A percentile compares a stretch with the other conserved stretches of the same genome.
These are phyloP conservation scores for Cystofilobasidium capitatum DNA, from an alignment of 768 basidiomycete species.

Conservation along the genomic window DNA sequence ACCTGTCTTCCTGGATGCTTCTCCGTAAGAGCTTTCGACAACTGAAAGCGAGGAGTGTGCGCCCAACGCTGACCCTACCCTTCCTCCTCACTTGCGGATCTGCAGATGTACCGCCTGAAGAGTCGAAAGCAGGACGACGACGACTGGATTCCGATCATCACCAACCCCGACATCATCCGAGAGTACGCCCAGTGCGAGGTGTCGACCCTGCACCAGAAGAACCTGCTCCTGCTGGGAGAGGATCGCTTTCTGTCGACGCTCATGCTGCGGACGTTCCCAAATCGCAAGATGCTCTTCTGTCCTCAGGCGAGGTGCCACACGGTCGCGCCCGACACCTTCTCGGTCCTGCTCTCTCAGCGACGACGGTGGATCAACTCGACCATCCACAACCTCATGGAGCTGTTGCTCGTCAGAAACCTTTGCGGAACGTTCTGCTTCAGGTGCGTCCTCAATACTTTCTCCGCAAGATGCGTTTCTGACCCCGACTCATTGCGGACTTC, in stretches of 20 bases:
- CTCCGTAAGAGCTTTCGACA: too few relatives aligned
- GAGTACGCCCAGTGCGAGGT: conserved; percentile 94
- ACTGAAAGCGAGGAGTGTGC: too few relatives aligned
- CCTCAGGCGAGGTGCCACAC: conserved; percentile 93
- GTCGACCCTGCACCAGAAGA: conserved; percentile 93
- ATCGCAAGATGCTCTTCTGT: conserved; percentile 98
- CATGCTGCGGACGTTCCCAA: conserved; percentile 91
- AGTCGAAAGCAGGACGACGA: conserved; percentile 77
- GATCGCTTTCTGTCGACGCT: conserved; percentile 98
- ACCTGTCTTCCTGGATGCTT: conserved; percentile 99
- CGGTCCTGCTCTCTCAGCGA: conserved; percentile 85
- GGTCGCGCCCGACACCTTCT: conserved; percentile 90
- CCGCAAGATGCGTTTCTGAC: too few relatives aligned
- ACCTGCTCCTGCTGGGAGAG: conserved; percentile 87
- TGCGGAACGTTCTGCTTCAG: conserved; percentile 99
- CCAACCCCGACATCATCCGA: conserved; percentile 92
- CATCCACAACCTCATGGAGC: conserved; percentile 98
- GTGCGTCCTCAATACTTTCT: too few relatives aligned
- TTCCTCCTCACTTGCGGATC: too few relatives aligned
- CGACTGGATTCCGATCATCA: conserved; percentile 94
- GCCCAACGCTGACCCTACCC: too few relatives aligned
- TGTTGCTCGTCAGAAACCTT: conserved; percentile 88
- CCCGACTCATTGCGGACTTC: too few relatives aligned
- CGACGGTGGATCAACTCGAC: conserved; percentile 99
- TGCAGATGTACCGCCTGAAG: conserved; percentile 99